These are phyloP conservation scores for Phytophthora idaei DNA, from an alignment of 352 stramenopile genomes.

Conservation along the genomic window DNA sequence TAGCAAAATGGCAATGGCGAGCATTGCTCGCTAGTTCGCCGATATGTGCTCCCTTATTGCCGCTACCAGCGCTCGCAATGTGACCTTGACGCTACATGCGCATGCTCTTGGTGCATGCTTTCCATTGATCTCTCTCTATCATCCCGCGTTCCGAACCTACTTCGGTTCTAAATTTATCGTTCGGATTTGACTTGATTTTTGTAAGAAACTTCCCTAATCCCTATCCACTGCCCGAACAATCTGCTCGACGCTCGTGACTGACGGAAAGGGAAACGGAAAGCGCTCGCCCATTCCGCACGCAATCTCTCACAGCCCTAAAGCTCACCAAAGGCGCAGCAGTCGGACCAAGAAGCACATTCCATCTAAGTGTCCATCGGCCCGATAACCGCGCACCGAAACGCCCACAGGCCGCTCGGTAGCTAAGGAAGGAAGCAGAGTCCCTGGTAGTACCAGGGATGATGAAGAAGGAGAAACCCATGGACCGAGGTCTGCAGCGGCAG, in stretches of 20 bases:
- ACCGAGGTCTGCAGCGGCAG: conserved; percentile 31
- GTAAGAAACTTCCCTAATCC: conserved; percentile 1
- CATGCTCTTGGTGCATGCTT: neutral
- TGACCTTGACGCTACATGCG: neutral
- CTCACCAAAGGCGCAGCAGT: conserved; percentile 11
- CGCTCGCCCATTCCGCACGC: conserved; percentile 27
- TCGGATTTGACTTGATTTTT: conserved; percentile 3
- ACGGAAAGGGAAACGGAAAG: conserved; percentile 42
- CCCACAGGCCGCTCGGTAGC: conserved; percentile 1
- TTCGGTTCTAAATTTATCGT: conserved; percentile 15
- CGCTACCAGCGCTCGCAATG: neutral
- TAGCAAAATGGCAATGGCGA: neutral
- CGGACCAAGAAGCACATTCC: conserved; percentile 20
- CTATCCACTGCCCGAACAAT: conserved; percentile 19
- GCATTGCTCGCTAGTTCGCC: neutral
- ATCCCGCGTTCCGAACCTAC: neutral
- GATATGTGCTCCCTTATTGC: neutral
- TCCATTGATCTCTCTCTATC: neutral
- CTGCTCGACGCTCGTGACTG: conserved; percentile 38
- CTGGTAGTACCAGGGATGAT: conserved; percentile 8
- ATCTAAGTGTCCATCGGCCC: conserved; percentile 1
- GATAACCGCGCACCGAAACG: conserved; percentile 22
- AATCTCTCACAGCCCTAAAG: conserved; percentile 1
- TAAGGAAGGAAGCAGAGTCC: conserved; percentile 8
- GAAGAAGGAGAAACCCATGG: conserved; percentile 32